Evolutionary conservation across 192 early-diverging fungal species (phyloP).

Genomic region (Rhizoclosmatium globosum): DNA sequence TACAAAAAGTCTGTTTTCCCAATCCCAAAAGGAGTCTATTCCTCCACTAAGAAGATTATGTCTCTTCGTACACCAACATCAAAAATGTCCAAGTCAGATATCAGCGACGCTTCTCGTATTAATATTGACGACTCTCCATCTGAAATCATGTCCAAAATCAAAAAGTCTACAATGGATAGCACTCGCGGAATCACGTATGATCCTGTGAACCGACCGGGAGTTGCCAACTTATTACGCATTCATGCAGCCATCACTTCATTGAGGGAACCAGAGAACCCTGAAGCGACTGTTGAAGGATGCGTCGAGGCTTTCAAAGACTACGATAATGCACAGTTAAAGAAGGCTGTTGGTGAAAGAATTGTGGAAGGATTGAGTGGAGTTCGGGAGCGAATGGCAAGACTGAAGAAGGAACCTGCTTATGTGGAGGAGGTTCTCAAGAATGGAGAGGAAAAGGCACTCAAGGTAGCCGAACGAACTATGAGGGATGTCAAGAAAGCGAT

Average conservation of each 20-base stretch:
- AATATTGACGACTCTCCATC: slow-evolving; percentile 76
- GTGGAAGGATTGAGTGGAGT: slow-evolving; percentile 71
- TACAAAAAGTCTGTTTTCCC: slow-evolving; percentile 72
- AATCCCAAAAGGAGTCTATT: slow-evolving; percentile 69
- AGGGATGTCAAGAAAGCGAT: slow-evolving; percentile 60
- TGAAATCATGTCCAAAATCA: slow-evolving; percentile 73
- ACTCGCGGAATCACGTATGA: slow-evolving; percentile 75
- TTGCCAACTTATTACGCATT: slow-evolving; percentile 85
- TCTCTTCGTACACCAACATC: slow-evolving; percentile 76
- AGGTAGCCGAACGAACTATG: slow-evolving; percentile 68
- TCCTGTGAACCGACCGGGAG: slow-evolving; percentile 74
- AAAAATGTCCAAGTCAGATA: slow-evolving; percentile 93
- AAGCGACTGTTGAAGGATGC: slow-evolving; percentile 55
- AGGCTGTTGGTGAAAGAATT: slow-evolving; percentile 71
- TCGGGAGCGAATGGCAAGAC: slow-evolving; percentile 63
- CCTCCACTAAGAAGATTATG: slow-evolving; percentile 79
- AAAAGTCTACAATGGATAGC: slow-evolving; percentile 75
- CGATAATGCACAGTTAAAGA: slow-evolving; percentile 76
- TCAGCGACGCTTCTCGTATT: slow-evolving; percentile 75
- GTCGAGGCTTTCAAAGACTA: slow-evolving; percentile 53
- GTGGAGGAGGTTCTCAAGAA: slow-evolving; percentile 68
- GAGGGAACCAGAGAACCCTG: slow-evolving; percentile 34
- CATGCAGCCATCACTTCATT: slow-evolving; percentile 60
- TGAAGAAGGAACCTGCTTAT: slow-evolving; percentile 67
- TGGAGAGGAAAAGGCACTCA: slow-evolving; percentile 71